Evolutionary conservation across 179 eudicot genomes (phyloP), one percentile per base, ranked within the genome.

Genomic region (Corrigiola litoralis): DNA sequence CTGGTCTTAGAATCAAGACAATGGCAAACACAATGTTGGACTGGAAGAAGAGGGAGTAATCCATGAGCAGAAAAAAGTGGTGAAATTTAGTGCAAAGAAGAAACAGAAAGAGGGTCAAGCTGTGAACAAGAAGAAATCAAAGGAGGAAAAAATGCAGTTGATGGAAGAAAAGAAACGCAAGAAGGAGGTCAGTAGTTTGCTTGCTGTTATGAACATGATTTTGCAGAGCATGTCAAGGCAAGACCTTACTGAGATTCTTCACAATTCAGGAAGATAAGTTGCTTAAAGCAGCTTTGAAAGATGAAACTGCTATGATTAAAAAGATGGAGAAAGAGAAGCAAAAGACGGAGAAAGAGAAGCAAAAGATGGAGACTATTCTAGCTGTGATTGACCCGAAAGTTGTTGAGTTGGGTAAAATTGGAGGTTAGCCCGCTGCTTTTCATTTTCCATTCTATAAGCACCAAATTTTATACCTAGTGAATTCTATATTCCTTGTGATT

Each of bases 261-360:
- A 11, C 63, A 47, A 49, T 33, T 20, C 74, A 90, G 98, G 77
- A 72, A 77, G 95, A 89, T 70, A 85, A 81, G 70, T 67, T 75
- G 78, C 85, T 56, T 44, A 89, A 87, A 76, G 89, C 79, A 63
- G 84, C 86, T 59, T 45, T 80, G 69, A 89, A 87, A 70, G 96
- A 84, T 27, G 92, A 92, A 77, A 92, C 92, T 75, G 88, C 86
- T 28, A 77, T 84, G 77, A 48, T 74, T 65, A 92, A 75, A 68
- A 79, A 84, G 52, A 55, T 74, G 54, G 75, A 82, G 70, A 92
- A 87, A 71, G 87, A 82, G 61, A 85, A 52, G 77, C 82, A 82
- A 59, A 84, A 77, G 64, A 82, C 88, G 96, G 98, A 85, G 72
- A 89, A 85, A 63, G 87, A 89, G 33, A 87, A 87, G 67, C 74